Evolutionary conservation across 371 early-diverging fungal genomes (phyloP).

Genomic region (Basidiobolus meristosporus): DNA sequence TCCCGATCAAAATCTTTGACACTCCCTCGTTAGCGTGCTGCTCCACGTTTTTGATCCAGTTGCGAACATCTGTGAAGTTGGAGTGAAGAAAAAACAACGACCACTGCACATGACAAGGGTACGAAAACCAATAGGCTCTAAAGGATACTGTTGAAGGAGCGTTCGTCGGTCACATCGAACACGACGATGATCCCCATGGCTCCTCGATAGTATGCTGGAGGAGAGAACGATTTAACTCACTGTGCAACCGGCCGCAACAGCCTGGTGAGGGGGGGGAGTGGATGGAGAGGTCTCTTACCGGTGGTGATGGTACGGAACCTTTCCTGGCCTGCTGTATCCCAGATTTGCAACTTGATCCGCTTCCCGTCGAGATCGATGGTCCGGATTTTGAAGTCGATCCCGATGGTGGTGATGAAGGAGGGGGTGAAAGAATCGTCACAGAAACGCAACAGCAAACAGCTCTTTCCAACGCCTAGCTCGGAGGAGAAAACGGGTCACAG

Average conservation of each 20-base stretch:
- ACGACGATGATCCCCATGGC: conserved; percentile 99
- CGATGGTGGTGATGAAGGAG: conserved; percentile 95
- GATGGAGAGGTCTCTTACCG: too few relatives aligned
- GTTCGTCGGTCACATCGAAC: conserved; percentile 97
- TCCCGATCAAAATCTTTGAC: conserved; percentile 96
- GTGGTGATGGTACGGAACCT: conserved; percentile 99
- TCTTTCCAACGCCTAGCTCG: conserved; percentile 86
- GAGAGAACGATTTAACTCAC: neutral
- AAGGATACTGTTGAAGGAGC: conserved; percentile 79
- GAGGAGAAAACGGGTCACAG: neutral
- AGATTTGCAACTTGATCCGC: conserved; percentile 98
- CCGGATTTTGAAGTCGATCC: conserved; percentile 99
- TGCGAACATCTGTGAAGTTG: conserved; percentile 56
- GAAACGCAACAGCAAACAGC: conserved; percentile 89
- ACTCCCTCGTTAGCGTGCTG: conserved; percentile 93
- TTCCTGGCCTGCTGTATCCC: conserved; percentile 99
- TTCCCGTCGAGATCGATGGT: conserved; percentile 96
- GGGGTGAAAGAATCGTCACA: conserved; percentile 98
- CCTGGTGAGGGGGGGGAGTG: too few relatives aligned
- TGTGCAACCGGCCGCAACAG: too few relatives aligned
- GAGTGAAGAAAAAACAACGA: neutral
- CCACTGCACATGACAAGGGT: neutral
- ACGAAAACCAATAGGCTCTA: neutral
- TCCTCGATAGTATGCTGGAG: conserved; percentile 87
- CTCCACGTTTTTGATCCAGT: conserved; percentile 97